Percentiles rank a stretch among this genome's conserved stretches.
Conservation (phyloP, 75 land plant species). For the Pinus albicaulis region DNA sequence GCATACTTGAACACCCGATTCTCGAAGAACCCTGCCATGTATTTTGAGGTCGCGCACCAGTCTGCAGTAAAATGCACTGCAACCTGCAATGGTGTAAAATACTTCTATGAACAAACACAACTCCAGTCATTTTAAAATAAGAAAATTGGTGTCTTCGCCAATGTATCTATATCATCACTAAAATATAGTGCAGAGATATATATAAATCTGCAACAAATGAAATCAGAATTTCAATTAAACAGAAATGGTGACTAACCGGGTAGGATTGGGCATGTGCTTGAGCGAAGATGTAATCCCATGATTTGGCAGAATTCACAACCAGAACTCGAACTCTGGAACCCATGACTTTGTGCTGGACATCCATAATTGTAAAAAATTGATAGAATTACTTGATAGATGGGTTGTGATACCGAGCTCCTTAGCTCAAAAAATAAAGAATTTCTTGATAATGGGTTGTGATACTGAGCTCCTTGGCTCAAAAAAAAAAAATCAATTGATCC, state of each 20-base stretch:
- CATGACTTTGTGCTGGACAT: not conserved
- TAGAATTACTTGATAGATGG: no score
- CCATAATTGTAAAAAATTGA: no score
- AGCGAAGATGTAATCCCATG: slow-evolving; percentile 33
- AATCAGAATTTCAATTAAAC: no score
- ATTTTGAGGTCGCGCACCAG: slow-evolving; percentile 56
- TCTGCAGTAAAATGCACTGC: slow-evolving; percentile 51
- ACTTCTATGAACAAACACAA: not conserved
- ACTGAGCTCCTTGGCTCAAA: no score
- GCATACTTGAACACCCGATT: slow-evolving; percentile 33
- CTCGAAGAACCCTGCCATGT: slow-evolving; percentile 43
- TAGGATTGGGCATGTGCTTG: slow-evolving; percentile 40
- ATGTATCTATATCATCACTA: not conserved
- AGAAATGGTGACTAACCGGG: not conserved
- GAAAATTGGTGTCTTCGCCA: no score
- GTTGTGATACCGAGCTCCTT: no score
- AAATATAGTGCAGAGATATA: not conserved
- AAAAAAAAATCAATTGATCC: no score
- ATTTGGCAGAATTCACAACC: slow-evolving; percentile 35
- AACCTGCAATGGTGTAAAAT: slow-evolving; percentile 20
- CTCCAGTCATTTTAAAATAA: not conserved
- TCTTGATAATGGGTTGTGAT: no score
- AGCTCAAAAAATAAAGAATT: no score
- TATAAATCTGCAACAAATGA: slow-evolving; percentile 7
- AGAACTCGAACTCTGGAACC: slow-evolving; percentile 40